Evolutionary conservation across 371 early-diverging fungal species (phyloP), one percentile per base, ranked within the genome.

Genomic region (Mucor irregularis): DNA sequence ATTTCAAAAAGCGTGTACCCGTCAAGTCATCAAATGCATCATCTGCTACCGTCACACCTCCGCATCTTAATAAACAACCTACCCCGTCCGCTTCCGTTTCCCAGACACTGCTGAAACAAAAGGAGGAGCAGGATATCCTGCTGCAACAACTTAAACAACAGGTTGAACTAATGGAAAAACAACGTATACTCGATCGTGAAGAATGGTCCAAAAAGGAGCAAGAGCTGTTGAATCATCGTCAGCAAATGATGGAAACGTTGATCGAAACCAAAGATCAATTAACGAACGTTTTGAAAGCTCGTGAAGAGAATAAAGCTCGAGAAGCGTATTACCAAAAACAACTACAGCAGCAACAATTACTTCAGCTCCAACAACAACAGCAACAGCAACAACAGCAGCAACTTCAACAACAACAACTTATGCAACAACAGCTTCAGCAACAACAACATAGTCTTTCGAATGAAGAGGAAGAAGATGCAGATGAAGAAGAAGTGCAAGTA

Each of bases 201-300:
- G 52, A 62, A 13, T 56, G 51, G 51, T 16, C 29, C n/a, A 45
- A 33, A 34, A 51, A 56, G 22, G 62, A 62, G 11, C 40, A 47
- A 13, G 52, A 52, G 31, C 30, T 52, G 8, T 19, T 52, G 16
- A 28, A 10, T 1, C 29, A 52, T 40, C 52, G 52, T 38, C 42
- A 38, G 5, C 44, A 43, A 26, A 43, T 43, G 44, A 43, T 43
- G 26, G 44, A 43, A n/a, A 43, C 44, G 13, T 19, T 43, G 5
- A 43, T 43, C n/a, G 44, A 43, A 26, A 43, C 44, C 11, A 43
- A 43, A 43, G 44, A 26, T 16, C 44, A 43, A 24, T n/a, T 43
- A 5, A 43, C 44, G 26, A 25, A 26, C 24, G 44, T 43, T 13
- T 24, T 43, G 10, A 43, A 43, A 10, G 26, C 14, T 10, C 44